Base-by-base conservation (phyloP, 164 flowering plant species). In the Berberis vulgaris region DNA sequence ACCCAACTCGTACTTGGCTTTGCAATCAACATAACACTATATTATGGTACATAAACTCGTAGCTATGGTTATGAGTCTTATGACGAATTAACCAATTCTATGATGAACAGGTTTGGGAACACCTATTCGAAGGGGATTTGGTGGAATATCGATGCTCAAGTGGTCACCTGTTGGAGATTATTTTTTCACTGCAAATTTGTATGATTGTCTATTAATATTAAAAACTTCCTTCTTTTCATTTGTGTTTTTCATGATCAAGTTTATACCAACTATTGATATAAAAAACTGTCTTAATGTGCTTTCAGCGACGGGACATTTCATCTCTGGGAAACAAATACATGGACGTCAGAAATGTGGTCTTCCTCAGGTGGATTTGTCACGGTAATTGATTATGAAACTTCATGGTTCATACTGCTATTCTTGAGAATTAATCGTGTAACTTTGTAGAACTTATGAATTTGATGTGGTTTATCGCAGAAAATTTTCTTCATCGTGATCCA, bases 91-190 rank as follows among this genome's bases (percentile, higher is more conserved):
- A 64, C 41, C 41, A 12, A 41, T 60, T 43, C 39, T 53, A 46
- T 45, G 41, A 54, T 71, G 43, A 26, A 44, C 79, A 86, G 99
- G 99, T 6, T 1, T 79, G 7, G 96, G 97, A 49, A 86, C 96
- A 50, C 97, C 97, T 43, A 89, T 95, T 79, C 85, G 99, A 65
- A 86, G 99, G 9, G 99, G 99, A 53, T 76, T 95, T 50, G 97
- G 90, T 39, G 91, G 94, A 47, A 86, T 84, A 76, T 95, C 99
- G 56, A 72, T 87, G 66, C 76, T 95, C 8, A 88, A 83, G 68
- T 95, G 99, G 99, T 95, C 99, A 61, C 97, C 99, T 0, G 69
- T 84, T 44, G 99, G 97, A 76, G 97, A 95, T 82, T 91, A 91
- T 72, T 91, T 95, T 65, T 84, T 95, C 73, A 76, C 89, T 72